Evolutionary conservation across 2,329 filamentous ascomycete genomes (phyloP), one percentile per base, ranked within the genome.

Genomic region (Pseudocercospora eumusae): DNA sequence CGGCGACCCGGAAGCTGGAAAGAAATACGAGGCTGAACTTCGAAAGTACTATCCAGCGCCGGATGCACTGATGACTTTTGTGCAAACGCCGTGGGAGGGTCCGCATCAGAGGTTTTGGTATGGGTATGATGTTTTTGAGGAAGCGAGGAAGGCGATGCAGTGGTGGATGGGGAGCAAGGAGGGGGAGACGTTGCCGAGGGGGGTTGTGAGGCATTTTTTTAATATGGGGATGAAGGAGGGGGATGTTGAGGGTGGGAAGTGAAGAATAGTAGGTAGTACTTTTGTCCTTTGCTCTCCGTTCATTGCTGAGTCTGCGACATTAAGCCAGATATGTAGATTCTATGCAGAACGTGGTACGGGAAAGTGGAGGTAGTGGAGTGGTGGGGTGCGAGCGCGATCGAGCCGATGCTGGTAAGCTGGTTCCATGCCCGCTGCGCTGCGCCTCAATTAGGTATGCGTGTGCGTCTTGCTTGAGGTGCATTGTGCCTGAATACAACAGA

Each of bases 191-290:
- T 27, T 60, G 52, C 57, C 54, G 0, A 36, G 21, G 23, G 57
- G 58, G 1, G 31, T 57, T n/a, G 57, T 63, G 13, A 57, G 54
- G 54, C 59, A 60, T 36, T 60, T 63, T 28, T 63, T 47, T 23
- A 20, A 45, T 36, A 3, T 13, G 33, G 33, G 33, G 13, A 8
- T 18, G 2, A 40, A 8, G 36, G 36, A 40, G 15, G 36, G 36
- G 36, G 15, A 47, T 47, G 44, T 20, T 47, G 44, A 47, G 21
- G 44, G 10, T 13, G 44, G 1, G 13, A 18, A 47, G 7, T 40
- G 36, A 40, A 13, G 31, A 33, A 33, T 2, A 8, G 28, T n/a
- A n/a, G n/a, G n/a, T n/a, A n/a, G n/a, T n/a, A n/a, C n/a, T n/a
- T n/a, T n/a, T n/a, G n/a, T n/a, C n/a, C n/a, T n/a, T n/a, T n/a